phyloP scores from a whole-genome alignment of 2,329 filamentous ascomycete species.

The Periglandula ipomoeae region DNA sequence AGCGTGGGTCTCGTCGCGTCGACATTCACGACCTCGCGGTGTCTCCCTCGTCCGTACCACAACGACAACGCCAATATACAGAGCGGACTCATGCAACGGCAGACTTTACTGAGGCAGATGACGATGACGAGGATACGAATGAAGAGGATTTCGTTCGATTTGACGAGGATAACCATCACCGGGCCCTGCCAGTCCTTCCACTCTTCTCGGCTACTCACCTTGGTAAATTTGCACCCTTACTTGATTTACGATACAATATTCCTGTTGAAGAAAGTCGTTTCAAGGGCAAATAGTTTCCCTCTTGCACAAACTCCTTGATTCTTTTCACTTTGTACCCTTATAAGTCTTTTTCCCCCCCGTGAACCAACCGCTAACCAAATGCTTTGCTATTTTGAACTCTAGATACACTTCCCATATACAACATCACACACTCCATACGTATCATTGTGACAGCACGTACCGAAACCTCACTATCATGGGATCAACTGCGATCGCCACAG shows the following conservation, averaged over 20 bases:
- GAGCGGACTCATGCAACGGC: constrained; percentile 45
- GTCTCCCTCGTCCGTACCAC: constrained; percentile 22
- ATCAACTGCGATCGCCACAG: constrained; percentile 90
- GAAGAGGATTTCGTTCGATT: constrained; percentile 20
- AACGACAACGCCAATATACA: constrained; percentile 17
- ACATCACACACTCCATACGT: constrained; percentile 81
- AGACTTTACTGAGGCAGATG: constrained; percentile 56
- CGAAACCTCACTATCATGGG: constrained; percentile 89
- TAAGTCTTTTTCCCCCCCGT: no score
- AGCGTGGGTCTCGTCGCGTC: constrained; percentile 24
- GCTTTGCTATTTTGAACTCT: constrained; percentile 4
- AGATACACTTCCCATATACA: constrained; percentile 86
- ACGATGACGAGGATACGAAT: constrained; percentile 35
- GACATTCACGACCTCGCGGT: constrained; percentile 19
- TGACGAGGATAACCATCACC: constrained; percentile 36
- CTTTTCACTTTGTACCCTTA: no score
- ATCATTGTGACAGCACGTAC: constrained; percentile 75
- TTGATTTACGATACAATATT: no score
- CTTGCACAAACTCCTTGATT: no score
- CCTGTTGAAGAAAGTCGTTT: no score
- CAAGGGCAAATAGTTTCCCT: no score
- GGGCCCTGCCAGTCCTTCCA: constrained; percentile 46
- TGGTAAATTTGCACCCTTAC: constrained; percentile 36
- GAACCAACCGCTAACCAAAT: background rate
- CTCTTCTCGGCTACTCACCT: constrained; percentile 74